Percentiles rank a stretch among this genome's conserved stretches.
These are phyloP conservation scores for Liriodendron chinense DNA, from an alignment of 164 flowering plant species.

Conservation along the genomic window DNA sequence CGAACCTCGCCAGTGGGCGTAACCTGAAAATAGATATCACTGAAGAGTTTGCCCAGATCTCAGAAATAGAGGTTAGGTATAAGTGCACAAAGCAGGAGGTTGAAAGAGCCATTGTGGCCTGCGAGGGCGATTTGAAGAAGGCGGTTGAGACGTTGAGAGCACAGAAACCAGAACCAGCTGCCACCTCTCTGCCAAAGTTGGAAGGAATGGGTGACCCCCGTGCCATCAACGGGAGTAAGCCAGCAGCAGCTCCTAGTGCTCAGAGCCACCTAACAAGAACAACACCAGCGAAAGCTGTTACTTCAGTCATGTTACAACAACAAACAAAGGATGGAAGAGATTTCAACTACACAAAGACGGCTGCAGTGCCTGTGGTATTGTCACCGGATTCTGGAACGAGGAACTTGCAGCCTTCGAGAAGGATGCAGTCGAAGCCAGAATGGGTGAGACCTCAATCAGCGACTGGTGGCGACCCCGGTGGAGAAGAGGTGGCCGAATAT, in stretches of 20 bases:
- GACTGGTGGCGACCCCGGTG: constrained; percentile 8
- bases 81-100: constrained; percentile 80
- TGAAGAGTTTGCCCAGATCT: constrained; percentile 76
- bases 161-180: constrained; percentile 55
- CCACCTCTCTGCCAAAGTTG: constrained; percentile 36
- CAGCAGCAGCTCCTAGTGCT: constrained; percentile 10
- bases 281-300: constrained; percentile 30
- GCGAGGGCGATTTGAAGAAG: constrained; percentile 87
- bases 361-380: constrained; percentile 18
- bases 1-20: constrained; percentile 34
- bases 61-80: constrained; percentile 59
- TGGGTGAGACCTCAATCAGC: constrained; percentile 31
- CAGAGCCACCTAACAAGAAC: constrained; percentile 23
- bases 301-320: constrained; percentile 30
- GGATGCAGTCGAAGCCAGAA: constrained; percentile 34
- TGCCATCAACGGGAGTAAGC: constrained; percentile 23
- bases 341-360: constrained; percentile 51
- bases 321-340: constrained; percentile 62
- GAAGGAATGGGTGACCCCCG: constrained; percentile 57
- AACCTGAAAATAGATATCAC: constrained; percentile 81
- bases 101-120: constrained; percentile 76
- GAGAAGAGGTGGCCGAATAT: constrained; percentile 55
- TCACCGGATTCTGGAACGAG: constrained; percentile 31
- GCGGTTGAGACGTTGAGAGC: constrained; percentile 58
- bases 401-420: constrained; percentile 38